Percentiles rank a stretch among this genome's conserved stretches.
Evolutionary conservation across 2,329 filamentous ascomycete species (phyloP).

Genomic region (Stachybotrys chartarum): DNA sequence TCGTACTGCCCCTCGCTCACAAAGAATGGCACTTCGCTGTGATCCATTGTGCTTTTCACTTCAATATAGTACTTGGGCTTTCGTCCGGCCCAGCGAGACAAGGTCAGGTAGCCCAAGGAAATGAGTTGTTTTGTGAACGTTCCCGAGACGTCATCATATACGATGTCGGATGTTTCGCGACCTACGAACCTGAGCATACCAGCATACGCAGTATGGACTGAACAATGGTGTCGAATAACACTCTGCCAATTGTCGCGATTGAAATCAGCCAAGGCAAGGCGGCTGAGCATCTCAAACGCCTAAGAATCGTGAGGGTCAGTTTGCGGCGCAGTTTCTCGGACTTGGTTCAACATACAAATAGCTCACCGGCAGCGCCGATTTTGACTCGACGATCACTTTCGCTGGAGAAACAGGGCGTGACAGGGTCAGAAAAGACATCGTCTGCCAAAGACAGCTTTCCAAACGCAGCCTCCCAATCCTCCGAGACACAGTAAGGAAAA

Average conservation of each 20-base stretch:
- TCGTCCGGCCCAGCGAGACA: constrained; percentile 14
- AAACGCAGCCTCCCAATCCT: background rate
- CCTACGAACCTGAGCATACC: constrained; percentile 31
- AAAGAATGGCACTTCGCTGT: constrained; percentile 32
- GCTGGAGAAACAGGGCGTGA: background rate
- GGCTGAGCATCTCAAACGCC: constrained; percentile 34
- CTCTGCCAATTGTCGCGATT: constrained; percentile 37
- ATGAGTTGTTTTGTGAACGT: constrained; percentile 26
- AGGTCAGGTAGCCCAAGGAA: constrained; percentile 22
- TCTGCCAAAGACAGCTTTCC: background rate
- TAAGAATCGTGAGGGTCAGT: constrained; percentile 9
- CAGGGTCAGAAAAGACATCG: background rate
- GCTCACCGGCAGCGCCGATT: constrained; percentile 11
- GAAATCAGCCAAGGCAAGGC: constrained; percentile 26
- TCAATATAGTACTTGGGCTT: constrained; percentile 38
- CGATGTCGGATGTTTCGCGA: constrained; percentile 38
- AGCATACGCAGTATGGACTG: constrained; percentile 29
- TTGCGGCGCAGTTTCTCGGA: background rate
- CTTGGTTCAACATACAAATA: constrained; percentile 6
- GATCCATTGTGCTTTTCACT: constrained; percentile 39
- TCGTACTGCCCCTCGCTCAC: constrained; percentile 38
- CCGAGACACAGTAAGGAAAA: background rate
- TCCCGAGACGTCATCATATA: constrained; percentile 30
- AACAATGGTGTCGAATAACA: constrained; percentile 34
- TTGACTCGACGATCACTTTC: constrained; percentile 1